Conservation (phyloP, 441 rosid genomes). For the Syzygium malaccense region DNA sequence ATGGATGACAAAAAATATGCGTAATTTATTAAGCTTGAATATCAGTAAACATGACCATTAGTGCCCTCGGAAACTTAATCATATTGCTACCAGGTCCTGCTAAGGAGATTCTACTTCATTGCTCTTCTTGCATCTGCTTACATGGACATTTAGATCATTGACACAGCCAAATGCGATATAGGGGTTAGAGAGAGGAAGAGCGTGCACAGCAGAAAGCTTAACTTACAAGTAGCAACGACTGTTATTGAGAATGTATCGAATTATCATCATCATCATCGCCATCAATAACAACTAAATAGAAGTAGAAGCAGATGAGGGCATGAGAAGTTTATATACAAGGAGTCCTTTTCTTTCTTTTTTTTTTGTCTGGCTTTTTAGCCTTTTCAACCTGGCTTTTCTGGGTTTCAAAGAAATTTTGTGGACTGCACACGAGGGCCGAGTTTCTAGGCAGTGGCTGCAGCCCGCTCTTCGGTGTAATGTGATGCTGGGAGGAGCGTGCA, state of each 20-base stretch:
- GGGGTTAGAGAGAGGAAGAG: not conserved
- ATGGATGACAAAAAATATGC: not conserved
- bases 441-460: constrained; percentile 69
- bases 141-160: not conserved
- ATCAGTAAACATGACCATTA: not conserved
- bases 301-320: not conserved
- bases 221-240: not conserved
- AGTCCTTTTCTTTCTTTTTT: too few species aligned
- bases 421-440: not conserved
- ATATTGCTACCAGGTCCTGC: not conserved
- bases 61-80: not conserved
- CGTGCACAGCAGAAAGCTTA: not conserved
- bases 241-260: not conserved
- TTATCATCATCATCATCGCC: not conserved
- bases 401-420: not conserved
- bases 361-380: not conserved
- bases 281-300: not conserved
- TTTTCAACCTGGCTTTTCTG: not conserved
- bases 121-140: not conserved
- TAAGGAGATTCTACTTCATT: not conserved
- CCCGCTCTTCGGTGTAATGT: constrained; percentile 64
- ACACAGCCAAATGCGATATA: not conserved
- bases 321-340: not conserved
- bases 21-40: not conserved
- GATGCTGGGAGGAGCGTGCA: constrained; percentile 75